Evolutionary conservation across 2,329 filamentous ascomycete species (phyloP), one percentile per base, ranked within the genome.

Genomic region (Botryotinia calthae): DNA sequence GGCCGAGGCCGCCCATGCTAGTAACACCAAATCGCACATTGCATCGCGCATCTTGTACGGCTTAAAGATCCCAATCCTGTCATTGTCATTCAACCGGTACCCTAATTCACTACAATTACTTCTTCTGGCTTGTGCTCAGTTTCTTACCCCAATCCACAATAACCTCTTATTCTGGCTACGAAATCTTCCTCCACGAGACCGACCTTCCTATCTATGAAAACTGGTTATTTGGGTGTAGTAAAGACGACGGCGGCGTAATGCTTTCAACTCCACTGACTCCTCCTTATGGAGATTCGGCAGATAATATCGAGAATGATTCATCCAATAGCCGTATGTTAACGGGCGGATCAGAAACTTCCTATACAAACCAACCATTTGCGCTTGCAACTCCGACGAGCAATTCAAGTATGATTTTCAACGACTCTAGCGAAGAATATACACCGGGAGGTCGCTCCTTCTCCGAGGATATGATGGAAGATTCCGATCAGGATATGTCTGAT

Each of bases 401-500:
- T 61, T 58, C 72, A 58, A 73, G 72, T 70, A 75, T 75, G 72
- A 75, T 70, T 40, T 59, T 74, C 28, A 74, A 75, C 28, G 65
- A 58, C 31, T 40, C 42, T 34, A 71, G 74, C 59, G 74, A 74
- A 10, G 73, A 72, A 64, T 54, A 73, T n/a, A 73, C 73, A 28
- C 59, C 69, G 54, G 76, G 75, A 25, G 67, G 73, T n/a, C 68
- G 68, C 48, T 51, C 64, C 37, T 74, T 74, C 2, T 54, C 64
- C 12, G 68, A 65, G 14, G 67, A 74, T n/a, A 28, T 40, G 34
- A 64, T 72, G 61, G 72, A 63, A 48, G 77, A 79, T 59, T 78
- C 78, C 64, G 78, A 80, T 69, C 76, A 76, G 71, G 78, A 79
- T 59, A 80, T 80, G 79, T 78, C 77, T 20, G 79, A 79, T 58